These are phyloP conservation scores for Citrullus mucosospermus DNA, from an alignment of 306 rosid genomes.

Conservation along the genomic window DNA sequence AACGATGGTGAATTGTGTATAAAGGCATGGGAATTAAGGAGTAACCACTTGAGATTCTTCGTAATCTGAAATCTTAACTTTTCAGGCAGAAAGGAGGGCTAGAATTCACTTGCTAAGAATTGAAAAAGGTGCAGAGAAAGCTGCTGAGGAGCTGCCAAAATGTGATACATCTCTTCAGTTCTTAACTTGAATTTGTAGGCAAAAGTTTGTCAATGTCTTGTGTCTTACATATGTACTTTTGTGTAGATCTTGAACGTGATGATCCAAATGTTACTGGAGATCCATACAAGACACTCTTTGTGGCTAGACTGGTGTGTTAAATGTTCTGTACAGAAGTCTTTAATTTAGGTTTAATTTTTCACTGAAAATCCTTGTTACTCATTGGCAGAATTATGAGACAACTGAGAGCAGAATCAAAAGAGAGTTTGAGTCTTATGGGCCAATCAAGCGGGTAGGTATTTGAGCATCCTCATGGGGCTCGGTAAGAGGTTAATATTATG, in stretches of 20 bases:
- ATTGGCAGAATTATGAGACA: constrained; percentile 84
- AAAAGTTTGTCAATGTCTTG: background rate
- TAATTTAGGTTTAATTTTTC: background rate
- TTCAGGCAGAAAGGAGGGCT: constrained; percentile 62
- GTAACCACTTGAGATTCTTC: background rate
- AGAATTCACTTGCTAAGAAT: constrained; percentile 71
- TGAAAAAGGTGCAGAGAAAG: constrained; percentile 88
- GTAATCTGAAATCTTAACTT: background rate
- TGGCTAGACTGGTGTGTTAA: constrained; percentile 78
- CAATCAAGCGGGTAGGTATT: constrained; percentile 99
- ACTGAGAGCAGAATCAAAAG: constrained; percentile 95
- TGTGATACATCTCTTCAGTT: constrained; percentile 28
- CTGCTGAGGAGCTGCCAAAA: constrained; percentile 85
- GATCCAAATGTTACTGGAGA: constrained; percentile 84
- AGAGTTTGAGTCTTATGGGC: constrained; percentile 97
- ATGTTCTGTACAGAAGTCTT: background rate
- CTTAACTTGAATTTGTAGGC: background rate
- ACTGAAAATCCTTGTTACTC: background rate
- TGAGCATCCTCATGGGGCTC: constrained; percentile 55
- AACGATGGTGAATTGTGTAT: background rate
- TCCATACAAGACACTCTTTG: constrained; percentile 91
- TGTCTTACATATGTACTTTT: constrained; percentile 11
- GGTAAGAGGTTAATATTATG: constrained; percentile 66
- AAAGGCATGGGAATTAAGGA: background rate
- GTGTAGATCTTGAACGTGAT: constrained; percentile 66